Conservation (phyloP, 2,329 filamentous ascomycete species). For the Arthroderma sp. region DNA sequence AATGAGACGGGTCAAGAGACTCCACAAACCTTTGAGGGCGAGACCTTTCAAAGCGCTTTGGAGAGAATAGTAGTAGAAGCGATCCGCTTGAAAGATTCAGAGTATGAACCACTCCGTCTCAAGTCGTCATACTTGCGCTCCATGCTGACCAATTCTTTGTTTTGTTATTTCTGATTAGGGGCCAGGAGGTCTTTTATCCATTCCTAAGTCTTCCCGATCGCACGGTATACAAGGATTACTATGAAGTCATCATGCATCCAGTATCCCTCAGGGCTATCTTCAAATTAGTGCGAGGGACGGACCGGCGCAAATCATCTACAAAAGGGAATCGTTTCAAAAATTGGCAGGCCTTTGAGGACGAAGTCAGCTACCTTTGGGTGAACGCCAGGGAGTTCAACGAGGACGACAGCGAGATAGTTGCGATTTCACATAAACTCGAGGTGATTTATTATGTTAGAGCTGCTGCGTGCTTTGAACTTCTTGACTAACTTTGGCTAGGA, state of each 20-base stretch:
- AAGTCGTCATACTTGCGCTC: conserved; percentile 8
- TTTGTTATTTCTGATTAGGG: conserved; percentile 24
- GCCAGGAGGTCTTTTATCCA: conserved; percentile 56
- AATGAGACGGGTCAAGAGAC: too few species aligned
- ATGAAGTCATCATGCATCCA: conserved; percentile 67
- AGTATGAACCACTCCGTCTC: conserved; percentile 33
- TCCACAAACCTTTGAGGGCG: conserved; percentile 46
- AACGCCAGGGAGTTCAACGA: conserved; percentile 88
- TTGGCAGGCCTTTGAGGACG: conserved; percentile 72
- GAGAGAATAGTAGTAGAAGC: conserved; percentile 71
- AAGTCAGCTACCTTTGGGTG: conserved; percentile 67
- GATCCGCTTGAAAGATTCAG: conserved; percentile 51
- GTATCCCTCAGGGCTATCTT: conserved; percentile 65
- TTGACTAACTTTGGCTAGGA: conserved; percentile 30
- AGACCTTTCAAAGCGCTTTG: conserved; percentile 72
- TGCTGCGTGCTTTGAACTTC: conserved; percentile 1
- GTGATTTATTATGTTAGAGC: conserved; percentile 31
- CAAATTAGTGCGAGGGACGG: conserved; percentile 61
- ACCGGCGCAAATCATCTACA: conserved; percentile 51
- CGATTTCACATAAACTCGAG: conserved; percentile 65
- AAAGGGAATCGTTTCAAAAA: conserved; percentile 52
- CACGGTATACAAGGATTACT: conserved; percentile 64
- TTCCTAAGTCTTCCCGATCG: conserved; percentile 69
- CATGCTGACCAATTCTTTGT: conserved; percentile 8
- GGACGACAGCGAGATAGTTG: conserved; percentile 73